Base-by-base conservation (phyloP, 2,329 filamentous ascomycete species). In the Chrysoporthe austroafricana region DNA sequence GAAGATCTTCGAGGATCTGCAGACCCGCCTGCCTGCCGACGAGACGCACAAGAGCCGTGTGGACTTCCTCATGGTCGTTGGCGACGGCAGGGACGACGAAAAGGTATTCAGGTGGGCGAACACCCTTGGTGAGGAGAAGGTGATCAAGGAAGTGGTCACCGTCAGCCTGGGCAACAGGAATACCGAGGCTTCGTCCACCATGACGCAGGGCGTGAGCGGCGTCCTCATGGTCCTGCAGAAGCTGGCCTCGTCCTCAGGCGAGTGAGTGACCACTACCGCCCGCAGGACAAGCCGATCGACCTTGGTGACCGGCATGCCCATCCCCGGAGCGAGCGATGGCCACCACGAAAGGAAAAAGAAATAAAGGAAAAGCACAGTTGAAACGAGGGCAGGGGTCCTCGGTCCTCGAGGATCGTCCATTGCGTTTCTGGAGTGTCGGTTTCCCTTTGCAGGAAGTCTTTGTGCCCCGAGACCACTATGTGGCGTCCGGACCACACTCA, bases 81-180 rank as follows among this genome's bases (percentile, higher is more conserved):
- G 95, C 48, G 94, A 97, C 75, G 93, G 94, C 54, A 90, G 95
- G 43, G 95, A 97, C 73, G 96, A 98, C 72, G 95, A 98, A 76
- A 91, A 93, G 73, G 91, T 97, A 26, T 98, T 97, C 81, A 90
- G 90, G 70, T 98, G 96, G 95, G 96, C 95, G 21, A 97, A 97
- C 79, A 84, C 88, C 61, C 81, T 97, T 13, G 84, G 84, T 32
- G 83, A 85, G 3, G 80, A 85, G 9, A 84, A 85, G 21, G 80
- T 81, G 2, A 84, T 94, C 56, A 80, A 88, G 62, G 85, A 93
- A 66, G 92, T 96, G 4, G 89, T 91, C 70, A 97, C 94, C 2
- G 94, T 97, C 32, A 96, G 92, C 71, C 82, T 98, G 46, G 94
- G 94, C 62, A 92, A 86, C 75, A 87, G 94, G 70, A 97, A 94